A percentile compares a stretch with the other conserved stretches of the same genome.
Conservation (phyloP, 1,139 yeast species). For the Kurtzmaniella natalensis region DNA sequence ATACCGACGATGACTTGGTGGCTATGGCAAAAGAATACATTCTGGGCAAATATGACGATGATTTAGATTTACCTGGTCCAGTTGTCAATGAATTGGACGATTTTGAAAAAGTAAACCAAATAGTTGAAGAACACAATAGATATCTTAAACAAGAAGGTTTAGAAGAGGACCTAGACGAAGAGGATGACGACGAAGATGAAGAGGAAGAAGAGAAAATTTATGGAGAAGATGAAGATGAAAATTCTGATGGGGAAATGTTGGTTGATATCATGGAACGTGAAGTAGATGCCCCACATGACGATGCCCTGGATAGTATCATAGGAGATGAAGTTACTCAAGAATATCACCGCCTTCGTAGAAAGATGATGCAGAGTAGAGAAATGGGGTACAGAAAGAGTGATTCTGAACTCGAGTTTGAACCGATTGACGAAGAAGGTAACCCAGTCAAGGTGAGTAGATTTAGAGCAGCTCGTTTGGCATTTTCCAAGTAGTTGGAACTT, state of each 20-base stretch:
- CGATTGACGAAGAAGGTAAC: constrained; percentile 65
- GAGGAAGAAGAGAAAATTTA: constrained; percentile 33
- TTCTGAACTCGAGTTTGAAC: constrained; percentile 58
- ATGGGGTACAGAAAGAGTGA: constrained; percentile 47
- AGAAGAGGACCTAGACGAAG: constrained; percentile 39
- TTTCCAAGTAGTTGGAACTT: not conserved
- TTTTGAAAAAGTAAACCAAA: constrained; percentile 47
- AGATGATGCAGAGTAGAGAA: constrained; percentile 36
- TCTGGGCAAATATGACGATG: constrained; percentile 59
- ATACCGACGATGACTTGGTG: constrained; percentile 40
- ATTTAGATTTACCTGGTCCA: constrained; percentile 52
- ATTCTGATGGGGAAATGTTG: constrained; percentile 17
- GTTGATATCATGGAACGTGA: constrained; percentile 9
- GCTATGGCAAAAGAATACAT: constrained; percentile 59
- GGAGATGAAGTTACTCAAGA: constrained; percentile 46
- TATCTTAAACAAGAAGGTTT: constrained; percentile 14
- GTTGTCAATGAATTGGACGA: constrained; percentile 53
- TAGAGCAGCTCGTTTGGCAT: constrained; percentile 46
- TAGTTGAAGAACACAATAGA: constrained; percentile 31
- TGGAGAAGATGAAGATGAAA: constrained; percentile 27
- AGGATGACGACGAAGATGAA: constrained; percentile 22
- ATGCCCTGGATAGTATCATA: constrained; percentile 31
- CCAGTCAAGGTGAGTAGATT: constrained; percentile 62
- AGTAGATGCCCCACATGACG: constrained; percentile 18
- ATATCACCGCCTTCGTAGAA: constrained; percentile 56